A percentile compares a stretch with the other conserved stretches of the same genome.
phyloP scores from a whole-genome alignment of 129 eudicot genomes.

The Escallonia herrerae region DNA sequence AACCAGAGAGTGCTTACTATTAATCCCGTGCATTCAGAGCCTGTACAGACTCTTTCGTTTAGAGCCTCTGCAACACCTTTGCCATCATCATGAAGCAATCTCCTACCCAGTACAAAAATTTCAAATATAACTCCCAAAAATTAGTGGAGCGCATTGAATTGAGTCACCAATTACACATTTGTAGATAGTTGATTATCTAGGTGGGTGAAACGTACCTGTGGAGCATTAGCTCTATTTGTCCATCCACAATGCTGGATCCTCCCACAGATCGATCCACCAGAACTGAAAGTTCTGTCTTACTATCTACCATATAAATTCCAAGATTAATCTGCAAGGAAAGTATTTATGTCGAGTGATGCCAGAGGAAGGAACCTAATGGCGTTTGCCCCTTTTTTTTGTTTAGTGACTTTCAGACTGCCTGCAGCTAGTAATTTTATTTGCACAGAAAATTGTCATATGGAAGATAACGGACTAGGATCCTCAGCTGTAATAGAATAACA shows the following conservation, averaged over 20 bases:
- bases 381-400: no score
- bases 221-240: conserved; percentile 26
- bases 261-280: conserved; percentile 27
- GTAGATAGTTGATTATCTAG: not conserved
- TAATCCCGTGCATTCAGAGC: conserved; percentile 17
- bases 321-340: conserved; percentile 21
- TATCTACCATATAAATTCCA: conserved; percentile 19
- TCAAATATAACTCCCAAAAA: not conserved
- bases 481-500: no score
- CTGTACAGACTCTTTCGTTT: conserved; percentile 22
- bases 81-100: conserved; percentile 25
- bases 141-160: not conserved
- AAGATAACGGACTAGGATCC: no score
- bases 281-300: conserved; percentile 16
- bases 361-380: no score
- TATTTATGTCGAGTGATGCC: not conserved
- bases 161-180: not conserved
- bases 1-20: conserved; percentile 7
- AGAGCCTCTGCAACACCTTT: conserved; percentile 33
- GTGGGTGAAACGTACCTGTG: conserved; percentile 16
- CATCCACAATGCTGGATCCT: conserved; percentile 26
- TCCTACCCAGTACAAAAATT: not conserved
- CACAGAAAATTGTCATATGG: no score
- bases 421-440: no score
- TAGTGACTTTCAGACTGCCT: no score